phyloP scores from a whole-genome alignment of 1,284 basidiomycete species.

The Microbotryomycetes sp. region DNA sequence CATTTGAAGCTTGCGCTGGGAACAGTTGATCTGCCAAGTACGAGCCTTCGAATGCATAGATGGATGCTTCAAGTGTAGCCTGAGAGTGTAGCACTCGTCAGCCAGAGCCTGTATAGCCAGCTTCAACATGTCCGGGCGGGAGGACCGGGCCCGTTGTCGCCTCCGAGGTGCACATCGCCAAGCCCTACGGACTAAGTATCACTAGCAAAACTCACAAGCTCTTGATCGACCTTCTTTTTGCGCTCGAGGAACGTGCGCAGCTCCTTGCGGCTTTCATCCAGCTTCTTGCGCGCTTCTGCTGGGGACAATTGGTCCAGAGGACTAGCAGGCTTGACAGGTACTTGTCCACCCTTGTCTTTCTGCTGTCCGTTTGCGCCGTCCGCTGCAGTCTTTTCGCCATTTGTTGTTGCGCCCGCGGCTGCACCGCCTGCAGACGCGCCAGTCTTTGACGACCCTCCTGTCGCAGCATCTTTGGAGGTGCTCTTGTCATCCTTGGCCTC shows the following conservation, averaged over 20 bases:
- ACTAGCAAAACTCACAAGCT: conserved; percentile 28
- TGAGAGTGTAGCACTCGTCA: too few relatives aligned
- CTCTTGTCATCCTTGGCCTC: neutral
- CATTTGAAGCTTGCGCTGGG: conserved; percentile 16
- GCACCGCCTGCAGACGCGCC: neutral
- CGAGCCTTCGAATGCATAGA: conserved; percentile 47
- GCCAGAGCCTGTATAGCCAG: neutral
- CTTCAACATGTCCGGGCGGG: neutral
- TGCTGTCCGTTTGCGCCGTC: neutral
- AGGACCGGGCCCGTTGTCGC: too few relatives aligned
- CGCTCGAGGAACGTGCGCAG: conserved; percentile 22
- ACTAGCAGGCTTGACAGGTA: neutral
- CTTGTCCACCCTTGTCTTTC: neutral
- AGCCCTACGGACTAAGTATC: too few relatives aligned
- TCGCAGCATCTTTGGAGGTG: neutral
- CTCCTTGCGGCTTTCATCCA: conserved; percentile 19
- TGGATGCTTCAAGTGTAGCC: conserved; percentile 45
- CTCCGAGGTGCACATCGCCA: too few relatives aligned
- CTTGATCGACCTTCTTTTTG: conserved; percentile 32
- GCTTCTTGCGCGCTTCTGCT: conserved; percentile 27
- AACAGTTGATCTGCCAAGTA: conserved; percentile 40
- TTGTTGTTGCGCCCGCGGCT: neutral
- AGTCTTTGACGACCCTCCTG: neutral
- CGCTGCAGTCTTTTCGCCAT: neutral
- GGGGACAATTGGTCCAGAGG: conserved; percentile 22